phyloP scores from a whole-genome alignment of 257 asterid genomes.

The Mitragyna speciosa region DNA sequence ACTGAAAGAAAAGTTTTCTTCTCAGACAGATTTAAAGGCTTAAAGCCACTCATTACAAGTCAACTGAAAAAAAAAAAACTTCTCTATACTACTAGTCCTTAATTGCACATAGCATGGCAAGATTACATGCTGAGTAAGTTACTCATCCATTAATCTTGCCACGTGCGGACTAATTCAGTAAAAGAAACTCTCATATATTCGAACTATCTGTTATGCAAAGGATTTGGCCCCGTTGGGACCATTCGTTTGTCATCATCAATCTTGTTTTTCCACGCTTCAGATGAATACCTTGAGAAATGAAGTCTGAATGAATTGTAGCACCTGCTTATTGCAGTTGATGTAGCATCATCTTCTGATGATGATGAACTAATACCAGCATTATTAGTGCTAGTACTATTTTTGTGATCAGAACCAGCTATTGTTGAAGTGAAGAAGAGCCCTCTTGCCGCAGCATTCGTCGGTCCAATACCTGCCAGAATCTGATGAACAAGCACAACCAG shows the following conservation, averaged over 20 bases:
- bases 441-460: constrained; percentile 3
- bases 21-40: not conserved
- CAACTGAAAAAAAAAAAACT: not conserved
- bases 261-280: constrained; percentile 21
- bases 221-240: constrained; percentile 72
- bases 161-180: not conserved
- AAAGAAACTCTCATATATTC: not conserved
- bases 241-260: constrained; percentile 37
- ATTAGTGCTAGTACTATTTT: not conserved
- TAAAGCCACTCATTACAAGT: not conserved
- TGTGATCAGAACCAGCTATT: not conserved
- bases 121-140: constrained; percentile 3
- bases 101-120: constrained; percentile 1
- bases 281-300: constrained; percentile 43
- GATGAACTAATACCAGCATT: not conserved
- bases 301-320: constrained; percentile 29
- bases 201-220: constrained; percentile 60
- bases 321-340: constrained; percentile 14
- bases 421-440: constrained; percentile 1
- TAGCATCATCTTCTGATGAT: not conserved
- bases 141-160: not conserved
- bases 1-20: not conserved
- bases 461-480: constrained; percentile 26
- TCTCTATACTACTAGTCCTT: not conserved
- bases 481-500: constrained; percentile 42